Evolutionary conservation across 1,284 basidiomycete genomes (phyloP), one percentile per base, ranked within the genome.

Genomic region (Porogramme epimiltina): DNA sequence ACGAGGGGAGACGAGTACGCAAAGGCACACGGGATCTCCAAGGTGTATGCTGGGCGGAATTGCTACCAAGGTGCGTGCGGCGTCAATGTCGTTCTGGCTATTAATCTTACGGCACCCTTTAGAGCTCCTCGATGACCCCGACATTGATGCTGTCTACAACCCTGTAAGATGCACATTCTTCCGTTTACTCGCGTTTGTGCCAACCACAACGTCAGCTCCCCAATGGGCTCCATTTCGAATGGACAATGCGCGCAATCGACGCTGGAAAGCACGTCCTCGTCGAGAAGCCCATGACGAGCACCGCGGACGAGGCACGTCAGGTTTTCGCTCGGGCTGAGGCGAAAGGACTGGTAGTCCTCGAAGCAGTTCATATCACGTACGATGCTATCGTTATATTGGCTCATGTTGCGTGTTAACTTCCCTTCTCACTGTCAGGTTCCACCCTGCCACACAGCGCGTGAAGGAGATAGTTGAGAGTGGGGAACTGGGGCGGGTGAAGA

Each of bases 201-300:
- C 13, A 13, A 16, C 9, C 22, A 3, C 26, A 31, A 40, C 15
- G 52, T 15, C 51, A 85, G 77, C 73, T 88, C 0, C 87, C 87
- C 0, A 87, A 87, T 57, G 79, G 77, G 3, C 67, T 89, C n/a
- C 87, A 90, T 62, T 87, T 77, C 55, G 87, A 89, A 60, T 91
- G 87, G 87, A 85, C 87, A 1, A 84, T 87, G 78, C 88, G 87
- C 58, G 84, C 85, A 4, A 74, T 91, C 23, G 69, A 72, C 8
- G 82, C 83, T 1, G 84, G 85, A 2, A 90, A 91, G 65, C 87
- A 89, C 59, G 86, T 90, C 13, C 68, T 90, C 3, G 71, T 87
- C 6, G 89, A 90, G 64, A 89, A 89, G 63, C 88, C 87, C 0
- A 75, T 79, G 28, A 72, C 81, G 1, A 65, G 83, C 55, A 84